A percentile compares a stretch with the other conserved stretches of the same genome.
Conservation (phyloP, 768 basidiomycete genomes). For the Phlebiopsis gigantea region DNA sequence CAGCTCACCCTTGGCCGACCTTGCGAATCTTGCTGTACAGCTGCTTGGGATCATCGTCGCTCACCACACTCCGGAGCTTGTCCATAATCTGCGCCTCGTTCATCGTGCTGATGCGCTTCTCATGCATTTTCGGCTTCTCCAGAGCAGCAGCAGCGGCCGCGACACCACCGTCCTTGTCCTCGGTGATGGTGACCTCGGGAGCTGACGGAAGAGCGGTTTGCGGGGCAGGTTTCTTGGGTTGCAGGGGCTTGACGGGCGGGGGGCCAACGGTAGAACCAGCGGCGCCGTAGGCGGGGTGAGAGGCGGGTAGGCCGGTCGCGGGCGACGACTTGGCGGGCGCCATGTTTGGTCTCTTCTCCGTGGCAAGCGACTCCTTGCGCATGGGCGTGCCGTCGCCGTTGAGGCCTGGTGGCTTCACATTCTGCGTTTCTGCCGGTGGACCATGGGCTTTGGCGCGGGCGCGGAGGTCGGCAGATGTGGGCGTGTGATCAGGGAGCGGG, state of each 20-base stretch:
- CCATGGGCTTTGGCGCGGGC: conserved; percentile 58
- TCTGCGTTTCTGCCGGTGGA: conserved; percentile 31
- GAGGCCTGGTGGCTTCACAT: conserved; percentile 28
- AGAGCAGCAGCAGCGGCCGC: conserved; percentile 71
- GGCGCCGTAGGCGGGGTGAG: conserved; percentile 40
- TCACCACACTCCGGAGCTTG: conserved; percentile 87
- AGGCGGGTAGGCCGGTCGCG: conserved; percentile 37
- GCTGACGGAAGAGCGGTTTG: conserved; percentile 14
- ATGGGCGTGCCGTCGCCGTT: conserved; percentile 30
- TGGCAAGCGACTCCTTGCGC: conserved; percentile 45
- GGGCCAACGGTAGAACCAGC: conserved; percentile 50
- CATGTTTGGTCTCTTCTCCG: conserved; percentile 32
- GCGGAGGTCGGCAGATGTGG: conserved; percentile 61
- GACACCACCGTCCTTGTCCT: conserved; percentile 42
- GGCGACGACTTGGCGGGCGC: conserved; percentile 40
- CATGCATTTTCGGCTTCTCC: conserved; percentile 54
- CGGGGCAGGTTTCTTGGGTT: conserved; percentile 58
- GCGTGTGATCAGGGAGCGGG: conserved; percentile 45
- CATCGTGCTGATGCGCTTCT: conserved; percentile 94
- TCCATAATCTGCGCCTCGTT: conserved; percentile 98
- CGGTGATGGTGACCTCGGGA: conserved; percentile 20
- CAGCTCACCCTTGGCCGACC: conserved; percentile 90
- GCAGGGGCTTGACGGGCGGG: conserved; percentile 68
- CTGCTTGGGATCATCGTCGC: conserved; percentile 78
- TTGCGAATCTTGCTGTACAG: conserved; percentile 98